phyloP scores from a whole-genome alignment of 768 basidiomycete genomes.

The Phlebiopsis gigantea region DNA sequence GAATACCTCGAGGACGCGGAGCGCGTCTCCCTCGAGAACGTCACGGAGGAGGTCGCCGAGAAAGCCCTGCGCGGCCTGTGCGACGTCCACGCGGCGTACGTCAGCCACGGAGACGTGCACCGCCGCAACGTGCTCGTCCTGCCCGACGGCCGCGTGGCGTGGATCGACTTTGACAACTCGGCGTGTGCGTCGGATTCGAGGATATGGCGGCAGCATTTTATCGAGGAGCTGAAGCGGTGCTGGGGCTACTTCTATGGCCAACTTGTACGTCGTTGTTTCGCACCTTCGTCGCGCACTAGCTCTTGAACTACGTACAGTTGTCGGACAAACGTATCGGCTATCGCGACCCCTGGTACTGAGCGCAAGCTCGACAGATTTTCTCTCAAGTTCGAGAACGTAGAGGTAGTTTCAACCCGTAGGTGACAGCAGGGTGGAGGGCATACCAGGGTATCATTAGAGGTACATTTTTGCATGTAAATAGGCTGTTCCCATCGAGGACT shows the following conservation, averaged over 20 bases:
- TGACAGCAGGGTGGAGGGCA: too few relatives aligned
- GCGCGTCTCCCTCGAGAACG: neutral
- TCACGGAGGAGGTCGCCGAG: constrained; percentile 3
- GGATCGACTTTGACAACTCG: constrained; percentile 2
- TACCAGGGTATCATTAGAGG: too few relatives aligned
- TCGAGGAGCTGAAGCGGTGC: neutral
- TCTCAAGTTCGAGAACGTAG: too few relatives aligned
- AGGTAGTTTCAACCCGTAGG: too few relatives aligned
- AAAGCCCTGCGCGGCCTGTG: constrained; percentile 1
- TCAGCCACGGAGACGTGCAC: constrained; percentile 5
- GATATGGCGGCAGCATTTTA: neutral
- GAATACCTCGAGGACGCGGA: constrained; percentile 9
- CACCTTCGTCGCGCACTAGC: neutral
- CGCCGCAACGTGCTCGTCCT: neutral
- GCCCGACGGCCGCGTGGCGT: neutral
- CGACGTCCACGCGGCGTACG: constrained; percentile 6
- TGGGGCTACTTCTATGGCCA: neutral
- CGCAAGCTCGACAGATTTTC: too few relatives aligned
- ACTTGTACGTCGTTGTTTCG: neutral
- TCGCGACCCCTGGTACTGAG: neutral
- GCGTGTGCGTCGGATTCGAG: neutral
- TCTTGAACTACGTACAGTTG: neutral
- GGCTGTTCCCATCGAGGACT: too few relatives aligned
- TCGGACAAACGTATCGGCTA: constrained; percentile 4
- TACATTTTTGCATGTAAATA: too few relatives aligned